Base-by-base conservation (phyloP, 2,329 filamentous ascomycete species). In the Trichoderma arundinaceum region DNA sequence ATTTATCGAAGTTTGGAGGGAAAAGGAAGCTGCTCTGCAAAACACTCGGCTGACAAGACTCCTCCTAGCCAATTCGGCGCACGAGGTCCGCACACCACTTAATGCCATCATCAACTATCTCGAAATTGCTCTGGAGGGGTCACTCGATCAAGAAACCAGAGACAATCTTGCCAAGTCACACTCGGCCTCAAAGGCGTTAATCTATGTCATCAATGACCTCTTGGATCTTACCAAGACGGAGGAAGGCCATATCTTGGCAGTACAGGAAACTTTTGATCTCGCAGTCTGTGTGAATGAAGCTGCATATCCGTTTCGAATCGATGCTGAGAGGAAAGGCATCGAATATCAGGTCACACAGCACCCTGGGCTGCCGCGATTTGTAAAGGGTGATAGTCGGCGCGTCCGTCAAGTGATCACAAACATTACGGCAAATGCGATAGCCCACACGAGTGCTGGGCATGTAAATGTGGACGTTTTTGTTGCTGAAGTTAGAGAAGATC, bases 41-140 rank as follows among this genome's bases (percentile, higher is more conserved):
- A 94, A 83, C 73, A 96, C 90, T 70, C 90, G 94, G 67, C 81
- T 97, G 2, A 96, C 92, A 0, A 84, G 87, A 53, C 78, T 97
- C 4, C 78, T 97, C 1, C 81, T 97, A 22, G 91, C 92, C 4
- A 96, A 97, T 69, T 96, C 92, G 0, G 93, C 93, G 0, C 94
- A 97, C 69, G 93, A 97, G 79, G 92, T 97, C 8, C 89, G 94
- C 57, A 97, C 93, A 0, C 93, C 93, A 0, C 79, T 97, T 2
- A 97, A 97, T 72, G 93, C 93, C 15, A 96, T 97, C 72, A 96
- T 97, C 77, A 97, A 97, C 71, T 97, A 96, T 70, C 84, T 97
- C 1, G 93, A 97, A 71, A 96, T 97, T 69, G 93, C 93, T 0
- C 79, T 97, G 1, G 93, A 97, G 77, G 92, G 92, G 0, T 80